These are phyloP conservation scores for Rutidosis leptorrhynchoides DNA, from an alignment of 129 eudicot species.

Conservation along the genomic window DNA sequence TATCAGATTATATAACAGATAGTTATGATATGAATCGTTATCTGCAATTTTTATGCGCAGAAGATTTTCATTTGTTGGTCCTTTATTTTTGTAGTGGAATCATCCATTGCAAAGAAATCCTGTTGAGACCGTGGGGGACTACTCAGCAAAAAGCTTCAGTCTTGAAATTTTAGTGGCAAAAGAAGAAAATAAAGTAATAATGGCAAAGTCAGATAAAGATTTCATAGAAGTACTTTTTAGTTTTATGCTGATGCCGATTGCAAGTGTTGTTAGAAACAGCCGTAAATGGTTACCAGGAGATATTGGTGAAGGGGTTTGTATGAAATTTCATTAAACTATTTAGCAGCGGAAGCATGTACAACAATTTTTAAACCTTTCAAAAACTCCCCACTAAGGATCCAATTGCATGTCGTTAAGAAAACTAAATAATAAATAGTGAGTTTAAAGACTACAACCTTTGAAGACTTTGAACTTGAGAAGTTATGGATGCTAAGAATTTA, in stretches of 20 bases:
- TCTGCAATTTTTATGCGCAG: not conserved
- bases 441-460: no score
- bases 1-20: not conserved
- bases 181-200: conserved; percentile 25
- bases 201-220: conserved; percentile 30
- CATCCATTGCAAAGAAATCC: no score
- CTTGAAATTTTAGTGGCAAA: conserved; percentile 28
- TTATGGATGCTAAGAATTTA: no score
- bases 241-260: conserved; percentile 35
- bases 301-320: no score
- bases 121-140: no score
- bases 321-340: no score
- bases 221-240: conserved; percentile 34
- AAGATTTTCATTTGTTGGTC: not conserved
- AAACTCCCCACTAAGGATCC: no score
- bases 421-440: no score
- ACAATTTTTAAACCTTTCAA: no score
- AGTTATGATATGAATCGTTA: not conserved
- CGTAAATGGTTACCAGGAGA: conserved; percentile 4
- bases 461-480: no score
- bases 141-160: conserved; percentile 8
- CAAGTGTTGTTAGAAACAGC: conserved; percentile 13
- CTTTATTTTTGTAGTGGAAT: conserved; percentile 21
- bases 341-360: no score
- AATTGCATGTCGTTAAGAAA: no score